Evolutionary conservation across 306 rosid species (phyloP).

Genomic region (Glycyrrhiza uralensis): DNA sequence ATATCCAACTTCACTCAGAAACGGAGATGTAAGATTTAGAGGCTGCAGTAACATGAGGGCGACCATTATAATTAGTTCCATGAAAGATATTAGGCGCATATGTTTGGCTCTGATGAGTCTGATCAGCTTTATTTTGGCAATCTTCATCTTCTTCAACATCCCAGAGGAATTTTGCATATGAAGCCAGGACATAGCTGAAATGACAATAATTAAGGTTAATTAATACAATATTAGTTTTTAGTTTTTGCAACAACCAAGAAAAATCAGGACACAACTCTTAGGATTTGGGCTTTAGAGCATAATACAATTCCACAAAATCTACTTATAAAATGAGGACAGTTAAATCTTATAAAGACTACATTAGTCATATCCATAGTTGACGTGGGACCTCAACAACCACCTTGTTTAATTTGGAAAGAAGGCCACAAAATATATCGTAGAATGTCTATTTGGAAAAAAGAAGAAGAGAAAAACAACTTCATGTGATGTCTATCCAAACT

Average conservation of each 20-base stretch:
- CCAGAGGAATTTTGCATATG: constrained; percentile 85
- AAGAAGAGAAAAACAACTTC: background rate
- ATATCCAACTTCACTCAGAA: constrained; percentile 7
- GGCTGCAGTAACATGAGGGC: constrained; percentile 42
- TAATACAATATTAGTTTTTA: constrained; percentile 1
- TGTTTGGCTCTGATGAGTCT: constrained; percentile 25
- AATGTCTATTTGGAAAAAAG: background rate
- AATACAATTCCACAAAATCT: too few species aligned
- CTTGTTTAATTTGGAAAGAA: background rate
- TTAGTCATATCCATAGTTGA: too few species aligned
- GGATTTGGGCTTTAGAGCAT: too few species aligned
- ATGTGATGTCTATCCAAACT: background rate
- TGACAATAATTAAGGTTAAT: constrained; percentile 26
- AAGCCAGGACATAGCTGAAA: constrained; percentile 72
- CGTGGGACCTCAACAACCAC: too few species aligned
- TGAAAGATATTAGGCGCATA: constrained; percentile 24
- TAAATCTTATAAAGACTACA: too few species aligned
- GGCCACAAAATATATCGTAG: background rate
- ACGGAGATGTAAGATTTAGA: constrained; percentile 25
- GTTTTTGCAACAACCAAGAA: constrained; percentile 19
- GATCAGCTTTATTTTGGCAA: constrained; percentile 23
- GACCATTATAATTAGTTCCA: constrained; percentile 34
- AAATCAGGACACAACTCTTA: background rate
- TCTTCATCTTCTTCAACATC: constrained; percentile 61
- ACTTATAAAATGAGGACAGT: too few species aligned